phyloP scores from a whole-genome alignment of 495 filamentous ascomycete species.

The Lasiosphaeria miniovina region DNA sequence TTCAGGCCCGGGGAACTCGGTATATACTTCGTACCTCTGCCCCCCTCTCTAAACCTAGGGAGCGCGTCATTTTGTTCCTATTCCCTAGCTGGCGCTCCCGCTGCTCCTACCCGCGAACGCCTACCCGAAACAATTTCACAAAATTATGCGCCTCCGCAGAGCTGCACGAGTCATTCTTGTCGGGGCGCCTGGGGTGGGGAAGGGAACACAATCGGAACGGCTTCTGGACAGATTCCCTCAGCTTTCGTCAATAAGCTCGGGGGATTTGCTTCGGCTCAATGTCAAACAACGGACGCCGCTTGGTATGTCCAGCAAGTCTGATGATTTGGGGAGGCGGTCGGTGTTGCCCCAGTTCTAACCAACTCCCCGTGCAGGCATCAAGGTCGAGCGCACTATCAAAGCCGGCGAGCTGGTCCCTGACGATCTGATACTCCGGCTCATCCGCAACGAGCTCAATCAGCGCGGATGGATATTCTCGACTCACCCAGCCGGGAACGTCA shows the following conservation, averaged over 20 bases:
- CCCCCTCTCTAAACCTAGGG: neutral
- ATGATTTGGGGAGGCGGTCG: neutral
- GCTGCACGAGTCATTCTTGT: constrained; percentile 93
- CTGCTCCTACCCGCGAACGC: neutral
- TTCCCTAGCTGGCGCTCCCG: neutral
- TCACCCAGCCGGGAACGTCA: constrained; percentile 33
- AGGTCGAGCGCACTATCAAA: constrained; percentile 85
- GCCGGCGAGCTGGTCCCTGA: constrained; percentile 82
- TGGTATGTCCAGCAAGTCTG: constrained; percentile 50
- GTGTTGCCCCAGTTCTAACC: neutral
- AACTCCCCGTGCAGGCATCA: constrained; percentile 57
- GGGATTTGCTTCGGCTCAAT: constrained; percentile 89
- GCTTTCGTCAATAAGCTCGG: constrained; percentile 87
- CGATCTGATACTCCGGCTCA: constrained; percentile 85
- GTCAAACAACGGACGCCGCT: constrained; percentile 81
- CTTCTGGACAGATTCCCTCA: constrained; percentile 83
- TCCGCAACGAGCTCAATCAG: constrained; percentile 76
- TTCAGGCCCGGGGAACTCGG: neutral
- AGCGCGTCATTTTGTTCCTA: neutral
- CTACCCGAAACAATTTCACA: neutral
- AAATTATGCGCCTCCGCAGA: constrained; percentile 60
- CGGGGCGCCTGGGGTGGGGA: constrained; percentile 88
- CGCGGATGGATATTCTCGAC: constrained; percentile 71
- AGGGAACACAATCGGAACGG: constrained; percentile 91
- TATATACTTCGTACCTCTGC: constrained; percentile 1